Conservation (phyloP, 345 rosid genomes). For the Gossypioides kirkii region DNA sequence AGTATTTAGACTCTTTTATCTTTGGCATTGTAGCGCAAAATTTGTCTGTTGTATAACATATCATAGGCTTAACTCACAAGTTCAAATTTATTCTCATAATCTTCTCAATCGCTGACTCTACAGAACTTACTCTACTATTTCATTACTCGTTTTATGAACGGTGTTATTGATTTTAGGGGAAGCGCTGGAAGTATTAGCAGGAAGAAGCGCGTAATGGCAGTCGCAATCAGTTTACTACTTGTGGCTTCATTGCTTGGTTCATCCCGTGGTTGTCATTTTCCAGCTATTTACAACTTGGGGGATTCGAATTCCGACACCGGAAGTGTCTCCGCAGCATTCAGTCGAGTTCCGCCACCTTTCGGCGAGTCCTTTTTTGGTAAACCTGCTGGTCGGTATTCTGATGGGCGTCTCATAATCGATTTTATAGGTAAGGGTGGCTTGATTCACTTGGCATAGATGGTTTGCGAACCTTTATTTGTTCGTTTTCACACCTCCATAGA, state of each 20-base stretch:
- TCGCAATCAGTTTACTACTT: neutral
- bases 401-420: conserved; percentile 13
- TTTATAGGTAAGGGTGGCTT: conserved; percentile 19
- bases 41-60: too few species aligned
- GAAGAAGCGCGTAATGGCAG: conserved; percentile 2
- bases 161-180: too few species aligned
- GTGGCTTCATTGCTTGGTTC: conserved; percentile 4
- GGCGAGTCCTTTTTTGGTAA: conserved; percentile 21
- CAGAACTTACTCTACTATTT: too few species aligned
- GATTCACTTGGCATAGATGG: neutral
- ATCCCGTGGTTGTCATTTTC: conserved; percentile 11
- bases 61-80: too few species aligned
- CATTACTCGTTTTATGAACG: too few species aligned
- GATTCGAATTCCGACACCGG: conserved; percentile 34
- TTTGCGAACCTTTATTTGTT: neutral
- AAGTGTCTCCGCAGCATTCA: conserved; percentile 13
- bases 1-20: too few species aligned
- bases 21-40: too few species aligned
- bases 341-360: conserved; percentile 9
- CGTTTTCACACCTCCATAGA: neutral
- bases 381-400: conserved; percentile 22
- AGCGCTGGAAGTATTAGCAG: too few species aligned
- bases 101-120: too few species aligned
- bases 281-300: conserved; percentile 20
- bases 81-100: too few species aligned